Base-by-base conservation (phyloP, 495 filamentous ascomycete genomes). In the Penicillium mononematosum region DNA sequence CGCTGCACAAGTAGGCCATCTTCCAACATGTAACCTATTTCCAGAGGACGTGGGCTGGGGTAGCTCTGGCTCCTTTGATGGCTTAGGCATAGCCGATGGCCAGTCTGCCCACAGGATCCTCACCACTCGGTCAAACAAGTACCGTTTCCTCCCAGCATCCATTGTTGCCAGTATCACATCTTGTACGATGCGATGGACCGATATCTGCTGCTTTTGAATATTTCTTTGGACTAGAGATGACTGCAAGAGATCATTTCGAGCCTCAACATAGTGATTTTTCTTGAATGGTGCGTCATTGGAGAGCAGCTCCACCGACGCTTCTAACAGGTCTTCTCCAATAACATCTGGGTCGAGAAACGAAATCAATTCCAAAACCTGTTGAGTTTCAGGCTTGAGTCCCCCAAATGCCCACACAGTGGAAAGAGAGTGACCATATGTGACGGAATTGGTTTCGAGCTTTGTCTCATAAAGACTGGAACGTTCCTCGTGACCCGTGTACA, bases 401-500 rank as follows among this genome's bases (percentile, higher is more conserved):
- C 69, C 65, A 45, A 77, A 65, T 44, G 74, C 64, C 74, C 74
- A 77, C 9, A 76, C 70, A 24, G 73, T 65, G 22, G 69, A 59
- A 8, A 77, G 43, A 8, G 60, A 61, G 50, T 74, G 64, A 12
- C 42, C 36, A 63, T 75, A 73, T 29, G 48, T 61, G 10, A 56
- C 27, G 19, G 55, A 47, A 16, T 62, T 45, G 10, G 51, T 52
- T 17, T 60, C 58, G 22, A 58, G 59, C 41, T 62, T 61, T 24
- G 55, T 44, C 49, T 48, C 53, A 55, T 68, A 68, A 27, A 64
- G 55, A 50, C 44, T 60, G 27, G 27, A 41, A 45, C 53, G 63
- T 25, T 63, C 61, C 39, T 65, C 56, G 32, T 70, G 31, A 22
- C 74, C 63, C 14, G 46, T 53, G 36, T 75, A 76, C 31, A 58